Evolutionary conservation across 2,329 filamentous ascomycete genomes (phyloP).

Genomic region (Diplodia intermedia): DNA sequence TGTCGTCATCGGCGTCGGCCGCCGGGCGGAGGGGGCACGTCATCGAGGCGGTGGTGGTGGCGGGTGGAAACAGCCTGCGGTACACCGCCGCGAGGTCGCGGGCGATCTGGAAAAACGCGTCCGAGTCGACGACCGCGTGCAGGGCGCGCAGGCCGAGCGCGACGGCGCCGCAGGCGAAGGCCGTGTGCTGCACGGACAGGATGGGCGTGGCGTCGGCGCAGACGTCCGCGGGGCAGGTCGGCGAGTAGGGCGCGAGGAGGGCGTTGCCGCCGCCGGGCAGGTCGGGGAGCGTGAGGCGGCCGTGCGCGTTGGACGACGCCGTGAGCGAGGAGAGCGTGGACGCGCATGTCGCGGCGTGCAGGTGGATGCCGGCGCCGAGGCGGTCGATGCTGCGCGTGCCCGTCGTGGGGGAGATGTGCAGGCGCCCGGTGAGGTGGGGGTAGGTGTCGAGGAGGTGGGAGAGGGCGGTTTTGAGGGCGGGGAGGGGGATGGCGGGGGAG

Average conservation of each 20-base stretch:
- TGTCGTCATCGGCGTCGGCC: too few relatives aligned
- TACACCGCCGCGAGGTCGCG: constrained; percentile 16
- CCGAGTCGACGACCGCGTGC: constrained; percentile 4
- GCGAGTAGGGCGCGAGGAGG: neutral
- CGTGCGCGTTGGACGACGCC: neutral
- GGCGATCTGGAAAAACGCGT: constrained; percentile 12
- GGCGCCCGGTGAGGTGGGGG: constrained; percentile 16
- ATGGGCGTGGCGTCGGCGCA: constrained; percentile 1
- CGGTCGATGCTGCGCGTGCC: neutral
- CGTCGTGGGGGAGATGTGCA: neutral
- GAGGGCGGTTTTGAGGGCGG: neutral
- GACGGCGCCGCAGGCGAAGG: constrained; percentile 14
- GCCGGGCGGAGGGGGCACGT: too few relatives aligned
- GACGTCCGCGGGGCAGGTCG: neutral
- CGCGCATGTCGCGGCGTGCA: neutral
- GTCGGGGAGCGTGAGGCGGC: neutral
- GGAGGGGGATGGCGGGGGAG: too few relatives aligned
- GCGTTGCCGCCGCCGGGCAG: constrained; percentile 7
- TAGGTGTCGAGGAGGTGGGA: constrained; percentile 12
- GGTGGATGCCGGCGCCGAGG: neutral
- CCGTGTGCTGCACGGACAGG: constrained; percentile 15
- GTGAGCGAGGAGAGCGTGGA: neutral
- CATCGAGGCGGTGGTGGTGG: too few relatives aligned
- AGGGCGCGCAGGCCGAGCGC: neutral
- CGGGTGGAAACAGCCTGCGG: neutral